Evolutionary conservation across 2,329 filamentous ascomycete genomes (phyloP).

Genomic region (Fusarium torulosum): DNA sequence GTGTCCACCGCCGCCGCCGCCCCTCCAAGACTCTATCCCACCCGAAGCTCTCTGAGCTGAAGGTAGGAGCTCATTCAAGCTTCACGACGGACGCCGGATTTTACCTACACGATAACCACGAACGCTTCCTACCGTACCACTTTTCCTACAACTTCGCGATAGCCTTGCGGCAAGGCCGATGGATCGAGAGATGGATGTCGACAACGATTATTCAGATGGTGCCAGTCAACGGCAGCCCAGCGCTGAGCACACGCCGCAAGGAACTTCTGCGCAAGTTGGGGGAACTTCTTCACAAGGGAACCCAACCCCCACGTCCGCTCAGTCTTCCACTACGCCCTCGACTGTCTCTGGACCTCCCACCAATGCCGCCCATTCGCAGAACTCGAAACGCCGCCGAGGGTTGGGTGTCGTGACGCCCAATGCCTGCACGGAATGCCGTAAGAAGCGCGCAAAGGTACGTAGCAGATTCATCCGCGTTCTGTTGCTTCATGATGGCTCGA

Average conservation of each 20-base stretch:
- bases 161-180: constrained; percentile 19
- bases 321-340: constrained; percentile 48
- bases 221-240: constrained; percentile 51
- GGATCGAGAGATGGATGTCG: constrained; percentile 50
- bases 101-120: constrained; percentile 8
- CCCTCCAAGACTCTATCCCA: constrained; percentile 38
- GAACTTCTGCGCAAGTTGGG: constrained; percentile 34
- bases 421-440: constrained; percentile 71
- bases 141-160: constrained; percentile 10
- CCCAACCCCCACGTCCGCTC: constrained; percentile 48
- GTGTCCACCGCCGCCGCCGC: constrained; percentile 32
- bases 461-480: neutral
- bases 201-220: constrained; percentile 49
- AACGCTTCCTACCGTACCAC: neutral
- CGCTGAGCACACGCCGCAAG: constrained; percentile 53
- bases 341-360: constrained; percentile 40
- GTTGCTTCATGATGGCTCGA: neutral
- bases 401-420: constrained; percentile 70
- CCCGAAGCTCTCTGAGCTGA: constrained; percentile 37
- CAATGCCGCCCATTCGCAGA: constrained; percentile 44
- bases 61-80: constrained; percentile 21
- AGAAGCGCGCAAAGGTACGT: constrained; percentile 71
- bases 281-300: constrained; percentile 48
- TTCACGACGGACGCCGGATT: constrained; percentile 13
- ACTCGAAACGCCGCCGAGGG: constrained; percentile 66